Evolutionary conservation across 2,329 filamentous ascomycete species (phyloP), one percentile per base, ranked within the genome.

Genomic region (Dendryphion nanum): DNA sequence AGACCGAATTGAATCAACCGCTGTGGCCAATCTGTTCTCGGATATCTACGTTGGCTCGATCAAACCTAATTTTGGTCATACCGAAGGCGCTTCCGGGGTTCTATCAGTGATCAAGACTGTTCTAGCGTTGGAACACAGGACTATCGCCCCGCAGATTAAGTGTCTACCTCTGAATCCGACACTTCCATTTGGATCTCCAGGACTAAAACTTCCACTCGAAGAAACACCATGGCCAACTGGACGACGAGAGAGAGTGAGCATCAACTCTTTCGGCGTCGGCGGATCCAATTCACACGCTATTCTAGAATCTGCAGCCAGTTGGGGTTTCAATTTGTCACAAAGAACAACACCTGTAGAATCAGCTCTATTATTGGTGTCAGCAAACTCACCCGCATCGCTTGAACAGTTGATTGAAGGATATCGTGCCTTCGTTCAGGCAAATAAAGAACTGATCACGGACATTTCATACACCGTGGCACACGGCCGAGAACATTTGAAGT

Each of bases 181-280:
- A 32, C 45, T 48, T 26, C 20, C 18, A n/a, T 40, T 40, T 18
- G 14, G 30, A 21, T 6, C n/a, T 4, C n/a, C 3, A 6, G 33
- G 40, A 10, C 16, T 44, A 1, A n/a, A 8, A 12, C 36, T 48
- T 2, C 29, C 37, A 2, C 23, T 16, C 0, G 31, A 41, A n/a
- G 29, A 31, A 2, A 29, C 15, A 5, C 42, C 40, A 2, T 50
- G 35, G 35, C 47, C 47, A 3, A 13, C 4, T 2, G 20, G 34
- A 6, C 19, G 18, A 4, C 18, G 18, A 8, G 48, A 39, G 30
- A 53, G 69, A 8, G 65, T 64, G 4, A 63, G 64, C 19, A 58
- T 75, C 2, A 73, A 68, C 36, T 63, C 64, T 7, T 74, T 71
- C 45, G 72, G 68, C 3, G 57, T 63, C 4, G 46, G 46, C 3